Conservation (phyloP, 2,329 filamentous ascomycete species). For the Sporothrix globosa region DNA sequence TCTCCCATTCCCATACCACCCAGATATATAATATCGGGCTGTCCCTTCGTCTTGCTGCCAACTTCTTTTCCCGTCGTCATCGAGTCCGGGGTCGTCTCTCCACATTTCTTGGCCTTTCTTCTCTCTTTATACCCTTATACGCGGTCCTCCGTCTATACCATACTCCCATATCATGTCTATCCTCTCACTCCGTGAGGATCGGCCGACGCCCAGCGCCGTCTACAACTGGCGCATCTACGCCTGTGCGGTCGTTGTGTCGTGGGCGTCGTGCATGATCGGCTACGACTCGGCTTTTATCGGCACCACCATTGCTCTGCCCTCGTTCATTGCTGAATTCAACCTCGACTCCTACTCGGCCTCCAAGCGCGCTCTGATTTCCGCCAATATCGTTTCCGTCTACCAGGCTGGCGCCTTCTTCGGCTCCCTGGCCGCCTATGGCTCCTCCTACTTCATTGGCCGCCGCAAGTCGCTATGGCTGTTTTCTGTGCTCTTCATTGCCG, state of each 20-base stretch:
- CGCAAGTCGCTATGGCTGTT: conserved; percentile 66
- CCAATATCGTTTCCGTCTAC: conserved; percentile 80
- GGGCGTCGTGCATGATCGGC: conserved; percentile 61
- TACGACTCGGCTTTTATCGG: conserved; percentile 79
- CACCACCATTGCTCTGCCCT: conserved; percentile 70
- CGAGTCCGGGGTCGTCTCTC: not conserved
- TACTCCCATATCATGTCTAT: conserved; percentile 43
- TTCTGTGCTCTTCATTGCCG: conserved; percentile 66
- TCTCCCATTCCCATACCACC: not conserved
- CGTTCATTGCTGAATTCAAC: conserved; percentile 70
- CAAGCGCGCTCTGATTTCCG: conserved; percentile 63
- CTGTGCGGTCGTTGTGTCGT: conserved; percentile 58
- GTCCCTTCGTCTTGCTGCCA: not conserved
- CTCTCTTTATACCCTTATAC: not conserved
- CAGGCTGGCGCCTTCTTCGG: conserved; percentile 86
- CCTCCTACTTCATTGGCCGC: conserved; percentile 69
- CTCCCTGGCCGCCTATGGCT: conserved; percentile 67
- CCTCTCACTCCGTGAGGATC: conserved; percentile 57
- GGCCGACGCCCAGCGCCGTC: conserved; percentile 60
- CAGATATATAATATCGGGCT: conserved; percentile 20
- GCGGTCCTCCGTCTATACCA: not conserved
- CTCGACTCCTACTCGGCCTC: conserved; percentile 55
- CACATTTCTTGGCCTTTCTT: not conserved
- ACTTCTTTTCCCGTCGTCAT: not conserved
- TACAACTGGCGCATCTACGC: conserved; percentile 65